Base-by-base conservation (phyloP, 371 early-diverging fungal genomes). In the Mortierella sp. region DNA sequence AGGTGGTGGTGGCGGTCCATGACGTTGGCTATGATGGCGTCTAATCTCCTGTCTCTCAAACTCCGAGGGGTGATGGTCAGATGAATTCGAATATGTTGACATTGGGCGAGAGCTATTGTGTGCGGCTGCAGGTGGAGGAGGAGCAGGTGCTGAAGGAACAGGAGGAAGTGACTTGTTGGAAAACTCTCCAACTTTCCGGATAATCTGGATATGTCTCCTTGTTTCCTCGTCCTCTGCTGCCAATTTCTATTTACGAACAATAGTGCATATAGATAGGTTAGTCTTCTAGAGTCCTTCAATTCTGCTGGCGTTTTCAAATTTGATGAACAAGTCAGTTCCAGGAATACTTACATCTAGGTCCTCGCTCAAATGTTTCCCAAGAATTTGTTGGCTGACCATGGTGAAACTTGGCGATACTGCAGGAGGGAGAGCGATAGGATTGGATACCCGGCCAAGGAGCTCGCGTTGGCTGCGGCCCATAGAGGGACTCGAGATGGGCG, bases 131-230 rank as follows among this genome's bases (percentile, higher is more conserved):
- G 58, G 40, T 43, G 65, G 55, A 38, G 36, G 62, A 3, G 28
- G 43, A 38, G 19, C 50, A n/a, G 47, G 24, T 24, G 59, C 47
- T 0, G 47, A n/a, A 13, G 81, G 82, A 0, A 75, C 70, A 15
- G 82, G 82, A 3, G 82, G 82, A 21, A 81, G 64, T n/a, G 82
- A 76, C 59, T 60, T 72, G 59, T 58, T 72, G 1, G 82, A 72
- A 32, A 66, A 81, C 41, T 81, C 82, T 33, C 76, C 73, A 3
- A 65, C 76, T 53, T 76, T 81, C 48, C 82, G 76, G 28, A 81
- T 76, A 22, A 81, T 69, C 21, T 81, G 72, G 10, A 80, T 74
- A n/a, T 75, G 76, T 47, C 53, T 81, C 21, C 76, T 57, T 3
- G 70, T 40, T 33, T 81, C 82, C 21, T 81, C 82, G 41, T 81